phyloP scores from a whole-genome alignment of 305 asterid species.

The Solanum hybrid region DNA sequence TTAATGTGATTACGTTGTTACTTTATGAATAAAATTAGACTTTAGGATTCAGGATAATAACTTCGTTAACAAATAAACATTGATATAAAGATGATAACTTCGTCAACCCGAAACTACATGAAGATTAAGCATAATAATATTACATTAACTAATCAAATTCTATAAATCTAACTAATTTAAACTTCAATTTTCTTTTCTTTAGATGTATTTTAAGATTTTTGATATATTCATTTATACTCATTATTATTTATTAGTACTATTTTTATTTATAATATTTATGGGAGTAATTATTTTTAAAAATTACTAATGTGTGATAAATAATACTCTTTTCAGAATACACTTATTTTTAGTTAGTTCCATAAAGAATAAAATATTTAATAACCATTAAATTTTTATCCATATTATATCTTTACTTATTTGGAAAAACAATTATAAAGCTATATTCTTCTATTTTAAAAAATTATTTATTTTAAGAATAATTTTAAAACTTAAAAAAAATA shows the following conservation, averaged over 20 bases:
- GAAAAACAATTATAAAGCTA: background rate
- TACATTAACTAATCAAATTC: background rate
- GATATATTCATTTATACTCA: background rate
- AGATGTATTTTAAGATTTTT: background rate
- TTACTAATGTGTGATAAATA: background rate
- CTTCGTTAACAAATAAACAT: background rate
- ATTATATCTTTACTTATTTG: background rate
- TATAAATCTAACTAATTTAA: no score
- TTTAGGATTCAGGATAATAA: accelerated
- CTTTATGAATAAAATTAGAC: background rate
- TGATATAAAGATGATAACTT: background rate
- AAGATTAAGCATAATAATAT: background rate
- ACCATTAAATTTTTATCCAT: background rate
- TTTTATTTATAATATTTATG: no score
- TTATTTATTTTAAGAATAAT: background rate
- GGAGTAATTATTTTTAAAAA: background rate
- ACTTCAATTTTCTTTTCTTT: background rate
- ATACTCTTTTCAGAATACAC: background rate
- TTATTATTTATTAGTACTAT: no score
- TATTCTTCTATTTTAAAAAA: background rate
- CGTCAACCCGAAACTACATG: background rate
- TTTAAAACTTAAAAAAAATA: background rate
- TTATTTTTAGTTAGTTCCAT: background rate
- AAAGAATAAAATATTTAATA: no score
- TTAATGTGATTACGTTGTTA: background rate